phyloP scores from a whole-genome alignment of 1,139 yeast species.

The Magnusiomyces fungicola region DNA sequence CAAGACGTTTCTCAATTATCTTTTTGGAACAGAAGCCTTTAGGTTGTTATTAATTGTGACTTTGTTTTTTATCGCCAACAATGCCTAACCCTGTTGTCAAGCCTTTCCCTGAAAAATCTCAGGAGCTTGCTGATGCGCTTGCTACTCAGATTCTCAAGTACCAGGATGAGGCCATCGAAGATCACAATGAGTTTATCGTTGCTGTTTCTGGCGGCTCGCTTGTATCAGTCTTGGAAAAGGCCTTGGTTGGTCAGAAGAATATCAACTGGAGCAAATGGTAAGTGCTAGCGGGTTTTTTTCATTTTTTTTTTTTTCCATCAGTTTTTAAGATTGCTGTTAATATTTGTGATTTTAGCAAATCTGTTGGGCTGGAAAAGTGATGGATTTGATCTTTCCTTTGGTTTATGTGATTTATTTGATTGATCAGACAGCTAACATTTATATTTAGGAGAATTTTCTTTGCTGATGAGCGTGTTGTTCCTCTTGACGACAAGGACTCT shows the following conservation, averaged over 20 bases:
- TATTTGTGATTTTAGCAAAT: too few relatives aligned
- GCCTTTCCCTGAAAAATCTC: slow-evolving; percentile 23
- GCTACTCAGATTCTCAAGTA: slow-evolving; percentile 81
- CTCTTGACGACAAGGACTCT: slow-evolving; percentile 58
- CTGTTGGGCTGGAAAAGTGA: too few relatives aligned
- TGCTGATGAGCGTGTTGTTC: slow-evolving; percentile 67
- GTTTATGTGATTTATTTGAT: too few relatives aligned
- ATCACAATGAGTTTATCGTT: slow-evolving; percentile 44
- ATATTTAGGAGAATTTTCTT: slow-evolving; percentile 48
- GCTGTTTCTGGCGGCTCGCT: slow-evolving; percentile 91
- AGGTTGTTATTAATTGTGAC: too few relatives aligned
- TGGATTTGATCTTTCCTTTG: too few relatives aligned
- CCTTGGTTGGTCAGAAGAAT: slow-evolving; percentile 52
- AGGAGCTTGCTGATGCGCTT: slow-evolving; percentile 48
- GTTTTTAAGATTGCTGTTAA: too few relatives aligned
- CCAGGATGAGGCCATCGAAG: slow-evolving; percentile 56
- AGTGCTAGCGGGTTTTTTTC: too few relatives aligned
- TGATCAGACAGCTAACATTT: too few relatives aligned
- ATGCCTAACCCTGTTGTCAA: slow-evolving; percentile 24
- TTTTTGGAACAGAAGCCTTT: too few relatives aligned
- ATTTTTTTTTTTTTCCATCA: too few relatives aligned
- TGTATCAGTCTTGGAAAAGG: slow-evolving; percentile 65
- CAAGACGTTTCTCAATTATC: background rate
- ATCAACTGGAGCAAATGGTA: slow-evolving; percentile 62
- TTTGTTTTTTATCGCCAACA: too few relatives aligned